Conservation (phyloP, 345 rosid species). For the rapeseed (Brassica napus) region DNA sequence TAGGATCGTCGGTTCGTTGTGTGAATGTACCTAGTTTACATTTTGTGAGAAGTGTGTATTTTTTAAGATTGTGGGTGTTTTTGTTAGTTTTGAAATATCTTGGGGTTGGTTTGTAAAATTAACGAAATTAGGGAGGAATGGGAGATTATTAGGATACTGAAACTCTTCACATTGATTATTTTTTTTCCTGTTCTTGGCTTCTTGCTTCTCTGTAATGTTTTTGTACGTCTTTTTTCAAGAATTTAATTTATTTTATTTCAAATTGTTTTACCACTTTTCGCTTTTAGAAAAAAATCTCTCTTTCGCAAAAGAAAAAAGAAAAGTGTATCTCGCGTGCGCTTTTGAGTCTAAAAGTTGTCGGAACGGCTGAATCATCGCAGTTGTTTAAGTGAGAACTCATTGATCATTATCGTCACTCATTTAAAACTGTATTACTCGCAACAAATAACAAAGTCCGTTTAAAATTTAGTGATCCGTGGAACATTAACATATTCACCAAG, state of each 20-base stretch:
- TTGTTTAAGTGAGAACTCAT: neutral
- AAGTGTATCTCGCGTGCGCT: conserved; percentile 31
- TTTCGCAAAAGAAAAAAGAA: conserved; percentile 23
- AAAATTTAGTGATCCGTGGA: neutral
- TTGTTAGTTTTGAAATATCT: conserved; percentile 15
- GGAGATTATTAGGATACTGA: conserved; percentile 34
- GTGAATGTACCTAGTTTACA: conserved; percentile 50
- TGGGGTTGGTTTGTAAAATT: conserved; percentile 42
- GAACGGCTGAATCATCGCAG: conserved; percentile 26
- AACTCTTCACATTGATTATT: conserved; percentile 30
- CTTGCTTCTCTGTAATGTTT: conserved; percentile 18
- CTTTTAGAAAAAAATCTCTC: conserved; percentile 19
- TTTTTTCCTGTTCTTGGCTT: neutral
- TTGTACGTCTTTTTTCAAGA: conserved; percentile 3
- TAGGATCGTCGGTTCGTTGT: conserved; percentile 39
- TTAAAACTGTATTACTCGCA: neutral
- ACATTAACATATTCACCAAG: neutral
- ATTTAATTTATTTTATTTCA: conserved; percentile 28
- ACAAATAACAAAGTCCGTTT: neutral
- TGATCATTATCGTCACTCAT: neutral
- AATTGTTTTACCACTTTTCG: conserved; percentile 1
- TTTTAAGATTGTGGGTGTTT: conserved; percentile 15
- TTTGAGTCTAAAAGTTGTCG: conserved; percentile 33
- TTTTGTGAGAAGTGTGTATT: conserved; percentile 34
- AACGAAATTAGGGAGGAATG: conserved; percentile 40